Evolutionary conservation across 805 yeast genomes (phyloP).

Genomic region (Candida caryicola): DNA sequence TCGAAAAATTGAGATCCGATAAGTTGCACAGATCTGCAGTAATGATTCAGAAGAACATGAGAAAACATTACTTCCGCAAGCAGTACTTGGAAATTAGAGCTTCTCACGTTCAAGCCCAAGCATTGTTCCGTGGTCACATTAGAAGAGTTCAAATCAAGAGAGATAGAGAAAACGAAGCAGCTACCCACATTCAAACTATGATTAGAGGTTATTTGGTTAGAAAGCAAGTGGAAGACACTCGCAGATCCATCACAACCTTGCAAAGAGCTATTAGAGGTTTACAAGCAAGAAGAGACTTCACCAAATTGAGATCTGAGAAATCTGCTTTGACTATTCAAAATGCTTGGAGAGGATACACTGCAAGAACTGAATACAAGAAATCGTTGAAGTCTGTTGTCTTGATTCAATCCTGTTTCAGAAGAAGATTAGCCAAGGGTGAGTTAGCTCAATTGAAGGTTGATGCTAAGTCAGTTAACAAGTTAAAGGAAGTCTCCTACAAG

Average conservation of each 20-base stretch:
- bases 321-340: conserved; percentile 77
- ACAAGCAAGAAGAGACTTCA: conserved; percentile 50
- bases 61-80: conserved; percentile 61
- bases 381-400: conserved; percentile 57
- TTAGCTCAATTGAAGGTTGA: conserved; percentile 69
- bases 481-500: conserved; percentile 87
- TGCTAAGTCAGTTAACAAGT: conserved; percentile 86
- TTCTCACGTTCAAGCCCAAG: conserved; percentile 57
- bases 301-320: conserved; percentile 47
- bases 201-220: conserved; percentile 56
- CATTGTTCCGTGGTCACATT: conserved; percentile 59
- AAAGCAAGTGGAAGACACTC: conserved; percentile 30
- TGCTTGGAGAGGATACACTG: conserved; percentile 63
- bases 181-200: conserved; percentile 66
- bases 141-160: conserved; percentile 53
- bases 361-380: conserved; percentile 50
- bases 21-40: conserved; percentile 77
- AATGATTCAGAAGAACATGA: conserved; percentile 78
- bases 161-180: conserved; percentile 60
- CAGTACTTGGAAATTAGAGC: conserved; percentile 52
- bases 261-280: conserved; percentile 53
- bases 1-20: conserved; percentile 81
- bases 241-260: conserved; percentile 37
- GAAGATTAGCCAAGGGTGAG: conserved; percentile 67
- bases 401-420: conserved; percentile 76